phyloP scores from a whole-genome alignment of 2,329 filamentous ascomycete species.

The Colletotrichum somersetense region DNA sequence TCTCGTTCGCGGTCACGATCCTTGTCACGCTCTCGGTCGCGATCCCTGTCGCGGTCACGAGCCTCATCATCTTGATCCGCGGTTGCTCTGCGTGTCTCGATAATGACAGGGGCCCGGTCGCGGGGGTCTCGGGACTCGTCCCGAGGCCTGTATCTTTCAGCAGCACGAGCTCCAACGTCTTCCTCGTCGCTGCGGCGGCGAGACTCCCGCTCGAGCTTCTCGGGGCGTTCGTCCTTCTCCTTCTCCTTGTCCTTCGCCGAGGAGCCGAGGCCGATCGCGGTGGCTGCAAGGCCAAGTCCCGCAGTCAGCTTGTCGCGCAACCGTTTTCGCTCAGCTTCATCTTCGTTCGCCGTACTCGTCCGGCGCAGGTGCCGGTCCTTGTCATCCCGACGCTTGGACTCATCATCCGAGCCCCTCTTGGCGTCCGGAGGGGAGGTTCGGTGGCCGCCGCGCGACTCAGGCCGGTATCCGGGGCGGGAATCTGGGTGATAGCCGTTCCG shows the following conservation, averaged over 20 bases:
- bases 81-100: conserved; percentile 40
- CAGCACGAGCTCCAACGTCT: conserved; percentile 43
- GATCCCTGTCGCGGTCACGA: conserved; percentile 43
- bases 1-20: conserved; percentile 39
- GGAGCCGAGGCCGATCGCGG: conserved; percentile 59
- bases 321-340: conserved; percentile 57
- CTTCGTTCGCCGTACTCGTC: conserved; percentile 49
- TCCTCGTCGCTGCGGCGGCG: conserved; percentile 40
- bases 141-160: conserved; percentile 48
- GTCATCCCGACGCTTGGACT: conserved; percentile 40
- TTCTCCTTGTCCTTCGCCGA: conserved; percentile 56
- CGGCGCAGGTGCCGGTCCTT: conserved; percentile 48
- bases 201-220: conserved; percentile 43
- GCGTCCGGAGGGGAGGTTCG: conserved; percentile 36
- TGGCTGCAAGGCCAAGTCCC: conserved; percentile 63
- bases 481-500: conserved; percentile 47
- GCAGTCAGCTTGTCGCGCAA: conserved; percentile 62
- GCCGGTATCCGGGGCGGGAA: conserved; percentile 52
- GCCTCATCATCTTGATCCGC: conserved; percentile 43
- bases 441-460: conserved; percentile 51
- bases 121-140: conserved; percentile 44
- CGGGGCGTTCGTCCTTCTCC: conserved; percentile 53
- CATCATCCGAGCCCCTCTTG: conserved; percentile 41
- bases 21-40: conserved; percentile 45
- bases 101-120: conserved; percentile 41